Percentiles rank a stretch among this genome's conserved stretches.
phyloP scores from a whole-genome alignment of 1,139 yeast genomes.

The Debaryomyces subglobosus region DNA sequence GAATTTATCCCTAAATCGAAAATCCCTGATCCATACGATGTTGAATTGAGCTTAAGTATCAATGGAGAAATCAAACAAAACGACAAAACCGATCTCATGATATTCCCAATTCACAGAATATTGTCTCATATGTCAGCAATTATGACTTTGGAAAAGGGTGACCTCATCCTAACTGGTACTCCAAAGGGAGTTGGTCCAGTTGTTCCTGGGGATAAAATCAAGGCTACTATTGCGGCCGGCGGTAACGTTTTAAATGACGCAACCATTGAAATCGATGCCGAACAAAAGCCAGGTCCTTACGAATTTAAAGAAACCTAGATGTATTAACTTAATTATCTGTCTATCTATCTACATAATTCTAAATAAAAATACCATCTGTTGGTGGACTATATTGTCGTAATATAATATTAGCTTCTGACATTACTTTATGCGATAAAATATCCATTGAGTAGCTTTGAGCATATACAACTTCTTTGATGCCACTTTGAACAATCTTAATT shows the following conservation, averaged over 20 bases:
- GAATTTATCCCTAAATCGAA: slow-evolving; percentile 63
- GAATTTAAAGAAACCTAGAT: slow-evolving; percentile 55
- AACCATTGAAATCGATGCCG: slow-evolving; percentile 55
- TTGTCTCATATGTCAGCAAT: slow-evolving; percentile 79
- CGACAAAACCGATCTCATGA: slow-evolving; percentile 83
- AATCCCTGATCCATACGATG: slow-evolving; percentile 76
- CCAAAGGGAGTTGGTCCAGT: slow-evolving; percentile 96
- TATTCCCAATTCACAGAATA: slow-evolving; percentile 82
- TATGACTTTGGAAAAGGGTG: slow-evolving; percentile 91
- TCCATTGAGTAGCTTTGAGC: slow-evolving; percentile 95
- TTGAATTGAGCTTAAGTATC: slow-evolving; percentile 63
- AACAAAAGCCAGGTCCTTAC: slow-evolving; percentile 81
- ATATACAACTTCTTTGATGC: slow-evolving; percentile 90
- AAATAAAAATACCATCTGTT: slow-evolving; percentile 45
- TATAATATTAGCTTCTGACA: slow-evolving; percentile 71
- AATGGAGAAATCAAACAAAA: slow-evolving; percentile 74
- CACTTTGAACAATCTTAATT: slow-evolving; percentile 91
- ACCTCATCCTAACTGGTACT: slow-evolving; percentile 90
- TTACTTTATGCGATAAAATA: slow-evolving; percentile 64
- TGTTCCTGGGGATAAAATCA: slow-evolving; percentile 73
- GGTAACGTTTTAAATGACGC: slow-evolving; percentile 59
- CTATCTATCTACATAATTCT: slow-evolving; percentile 7
- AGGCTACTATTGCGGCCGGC: slow-evolving; percentile 60
- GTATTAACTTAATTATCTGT: neutral
- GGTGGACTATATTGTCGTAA: slow-evolving; percentile 78